These are phyloP conservation scores for Akanthomyces dipterigenus DNA, from an alignment of 2,329 filamentous ascomycete species.

Conservation along the genomic window DNA sequence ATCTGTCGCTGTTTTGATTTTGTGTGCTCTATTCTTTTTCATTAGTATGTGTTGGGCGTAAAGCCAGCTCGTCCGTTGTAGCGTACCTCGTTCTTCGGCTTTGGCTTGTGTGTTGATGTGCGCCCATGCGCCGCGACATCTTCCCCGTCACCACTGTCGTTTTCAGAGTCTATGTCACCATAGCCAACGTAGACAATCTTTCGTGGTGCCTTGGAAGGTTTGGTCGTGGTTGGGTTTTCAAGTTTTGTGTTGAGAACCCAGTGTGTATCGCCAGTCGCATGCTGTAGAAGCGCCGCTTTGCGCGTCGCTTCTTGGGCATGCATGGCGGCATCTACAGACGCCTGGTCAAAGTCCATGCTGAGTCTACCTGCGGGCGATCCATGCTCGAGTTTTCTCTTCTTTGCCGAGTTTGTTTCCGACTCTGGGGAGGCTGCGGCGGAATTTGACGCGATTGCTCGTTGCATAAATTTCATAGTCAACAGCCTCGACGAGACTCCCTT, in stretches of 20 bases:
- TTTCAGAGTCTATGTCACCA: slow-evolving; percentile 40
- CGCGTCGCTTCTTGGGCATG: slow-evolving; percentile 62
- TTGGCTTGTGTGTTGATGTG: slow-evolving; percentile 28
- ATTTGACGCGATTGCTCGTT: slow-evolving; percentile 65
- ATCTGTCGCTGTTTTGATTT: slow-evolving; percentile 16
- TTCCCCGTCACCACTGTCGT: slow-evolving; percentile 30
- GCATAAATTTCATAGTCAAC: slow-evolving; percentile 97
- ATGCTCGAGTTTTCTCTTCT: slow-evolving; percentile 52
- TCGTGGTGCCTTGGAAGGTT: slow-evolving; percentile 32
- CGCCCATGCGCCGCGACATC: slow-evolving; percentile 27
- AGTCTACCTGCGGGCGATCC: slow-evolving; percentile 30
- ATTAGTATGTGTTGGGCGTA: background rate
- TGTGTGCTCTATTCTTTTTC: slow-evolving; percentile 14
- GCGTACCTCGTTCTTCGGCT: slow-evolving; percentile 25
- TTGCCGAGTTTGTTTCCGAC: slow-evolving; percentile 47
- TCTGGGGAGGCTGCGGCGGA: slow-evolving; percentile 38
- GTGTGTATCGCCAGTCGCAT: slow-evolving; percentile 62
- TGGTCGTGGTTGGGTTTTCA: slow-evolving; percentile 19
- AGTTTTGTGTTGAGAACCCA: slow-evolving; percentile 60
- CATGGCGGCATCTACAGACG: slow-evolving; percentile 55
- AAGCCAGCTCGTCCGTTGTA: background rate
- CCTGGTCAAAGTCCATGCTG: slow-evolving; percentile 43
- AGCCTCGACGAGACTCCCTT: slow-evolving; percentile 78
- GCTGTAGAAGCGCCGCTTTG: slow-evolving; percentile 53
- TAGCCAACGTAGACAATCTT: slow-evolving; percentile 55